These are phyloP conservation scores for Mycena crocata DNA, from an alignment of 768 basidiomycete species.

Conservation along the genomic window DNA sequence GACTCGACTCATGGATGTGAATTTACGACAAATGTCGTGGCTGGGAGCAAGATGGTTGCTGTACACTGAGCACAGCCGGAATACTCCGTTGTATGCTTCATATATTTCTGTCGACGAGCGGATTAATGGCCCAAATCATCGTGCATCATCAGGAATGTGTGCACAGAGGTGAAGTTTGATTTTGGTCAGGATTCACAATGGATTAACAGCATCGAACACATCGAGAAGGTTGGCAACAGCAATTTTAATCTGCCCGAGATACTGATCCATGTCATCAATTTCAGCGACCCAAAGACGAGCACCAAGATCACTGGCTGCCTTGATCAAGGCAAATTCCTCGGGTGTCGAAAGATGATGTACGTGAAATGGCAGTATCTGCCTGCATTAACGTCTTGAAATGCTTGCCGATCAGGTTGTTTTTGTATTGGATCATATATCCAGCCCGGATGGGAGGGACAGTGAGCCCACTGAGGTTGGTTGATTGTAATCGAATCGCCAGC, in stretches of 20 bases:
- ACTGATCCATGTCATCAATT: conserved; percentile 32
- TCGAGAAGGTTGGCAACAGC: conserved; percentile 33
- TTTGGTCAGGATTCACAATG: conserved; percentile 34
- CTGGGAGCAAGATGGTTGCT: conserved; percentile 46
- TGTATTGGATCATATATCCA: no score
- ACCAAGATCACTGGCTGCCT: conserved; percentile 28
- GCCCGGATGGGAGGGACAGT: no score
- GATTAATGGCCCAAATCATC: conserved; percentile 38
- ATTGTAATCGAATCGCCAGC: conserved; percentile 29
- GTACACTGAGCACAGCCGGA: conserved; percentile 36
- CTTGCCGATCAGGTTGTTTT: no score
- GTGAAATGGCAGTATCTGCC: conserved; percentile 26
- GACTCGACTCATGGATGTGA: conserved; percentile 30
- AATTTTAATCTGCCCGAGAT: conserved; percentile 12
- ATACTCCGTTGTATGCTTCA: conserved; percentile 40
- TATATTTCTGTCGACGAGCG: conserved; percentile 40
- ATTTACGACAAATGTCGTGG: conserved; percentile 31
- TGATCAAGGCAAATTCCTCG: conserved; percentile 21
- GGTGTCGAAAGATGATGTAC: conserved; percentile 11
- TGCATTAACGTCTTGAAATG: conserved; percentile 40
- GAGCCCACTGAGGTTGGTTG: no score
- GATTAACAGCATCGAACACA: conserved; percentile 32
- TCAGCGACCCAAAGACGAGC: conserved; percentile 34
- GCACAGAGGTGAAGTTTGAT: conserved; percentile 38
- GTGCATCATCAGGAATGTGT: conserved; percentile 36